These are phyloP conservation scores for Endocalyx cinctus DNA, from an alignment of 2,329 filamentous ascomycete genomes.

Conservation along the genomic window DNA sequence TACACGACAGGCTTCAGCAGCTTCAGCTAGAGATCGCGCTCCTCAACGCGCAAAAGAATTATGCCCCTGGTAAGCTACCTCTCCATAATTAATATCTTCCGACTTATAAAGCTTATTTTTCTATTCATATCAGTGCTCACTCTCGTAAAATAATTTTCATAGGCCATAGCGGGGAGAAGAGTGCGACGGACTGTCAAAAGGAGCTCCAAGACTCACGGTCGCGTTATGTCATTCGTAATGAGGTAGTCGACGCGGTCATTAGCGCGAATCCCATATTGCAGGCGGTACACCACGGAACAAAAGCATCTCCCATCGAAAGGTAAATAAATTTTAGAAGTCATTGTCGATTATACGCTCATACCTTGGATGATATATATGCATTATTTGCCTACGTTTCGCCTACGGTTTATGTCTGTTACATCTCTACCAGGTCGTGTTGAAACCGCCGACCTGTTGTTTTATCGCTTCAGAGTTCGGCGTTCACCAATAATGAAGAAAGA, in stretches of 20 bases:
- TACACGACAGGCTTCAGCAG: conserved; percentile 69
- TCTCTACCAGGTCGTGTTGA: too few species aligned
- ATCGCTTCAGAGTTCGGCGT: background rate
- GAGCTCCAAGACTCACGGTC: conserved; percentile 68
- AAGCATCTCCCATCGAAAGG: conserved; percentile 64
- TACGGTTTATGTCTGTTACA: too few species aligned
- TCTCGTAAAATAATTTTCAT: too few species aligned
- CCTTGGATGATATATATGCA: too few species aligned
- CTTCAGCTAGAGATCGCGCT: conserved; percentile 69
- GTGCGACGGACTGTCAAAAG: too few species aligned
- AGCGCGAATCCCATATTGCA: conserved; percentile 72
- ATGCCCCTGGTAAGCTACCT: conserved; percentile 28
- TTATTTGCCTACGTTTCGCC: too few species aligned
- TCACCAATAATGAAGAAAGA: too few species aligned
- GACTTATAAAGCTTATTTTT: background rate
- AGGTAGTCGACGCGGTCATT: conserved; percentile 63
- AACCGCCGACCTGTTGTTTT: background rate
- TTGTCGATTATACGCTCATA: too few species aligned
- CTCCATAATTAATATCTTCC: background rate
- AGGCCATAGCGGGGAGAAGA: too few species aligned
- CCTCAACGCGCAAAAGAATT: conserved; percentile 45
- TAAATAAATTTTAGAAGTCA: conserved; percentile 36
- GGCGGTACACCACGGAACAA: conserved; percentile 65
- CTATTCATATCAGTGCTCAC: too few species aligned
- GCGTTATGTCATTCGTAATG: conserved; percentile 63